Evolutionary conservation across 257 asterid species (phyloP).

Genomic region (Solanum clarkiae): DNA sequence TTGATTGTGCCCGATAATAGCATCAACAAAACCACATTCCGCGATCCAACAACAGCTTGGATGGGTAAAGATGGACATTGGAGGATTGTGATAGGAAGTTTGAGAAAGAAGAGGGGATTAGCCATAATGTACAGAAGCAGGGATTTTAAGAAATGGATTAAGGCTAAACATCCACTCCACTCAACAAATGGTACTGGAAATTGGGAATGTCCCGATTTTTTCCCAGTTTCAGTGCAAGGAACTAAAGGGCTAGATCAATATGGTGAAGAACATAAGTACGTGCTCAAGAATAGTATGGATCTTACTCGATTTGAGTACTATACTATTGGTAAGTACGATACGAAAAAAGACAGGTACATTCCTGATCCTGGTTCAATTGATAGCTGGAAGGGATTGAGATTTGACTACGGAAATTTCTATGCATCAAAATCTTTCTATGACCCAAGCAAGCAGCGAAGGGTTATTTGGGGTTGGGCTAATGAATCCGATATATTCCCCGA

Average conservation of each 20-base stretch:
- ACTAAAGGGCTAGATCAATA: conserved; percentile 15
- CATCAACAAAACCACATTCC: conserved; percentile 23
- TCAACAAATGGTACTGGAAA: conserved; percentile 22
- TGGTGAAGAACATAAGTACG: conserved; percentile 9
- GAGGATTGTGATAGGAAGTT: conserved; percentile 22
- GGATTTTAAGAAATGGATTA: conserved; percentile 29
- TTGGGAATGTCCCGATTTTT: conserved; percentile 51
- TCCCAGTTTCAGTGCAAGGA: conserved; percentile 14
- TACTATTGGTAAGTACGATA: conserved; percentile 24
- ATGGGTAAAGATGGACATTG: conserved; percentile 29
- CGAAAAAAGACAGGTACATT: conserved; percentile 7
- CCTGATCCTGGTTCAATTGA: conserved; percentile 27
- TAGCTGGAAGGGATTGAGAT: conserved; percentile 32
- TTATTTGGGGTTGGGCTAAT: conserved; percentile 45
- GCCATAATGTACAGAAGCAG: conserved; percentile 25
- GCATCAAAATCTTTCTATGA: conserved; percentile 48
- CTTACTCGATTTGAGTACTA: conserved; percentile 32
- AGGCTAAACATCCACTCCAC: conserved; percentile 34
- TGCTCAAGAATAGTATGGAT: conserved; percentile 30
- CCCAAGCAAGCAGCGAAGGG: conserved; percentile 21
- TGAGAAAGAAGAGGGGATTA: conserved; percentile 9
- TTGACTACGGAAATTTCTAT: conserved; percentile 39
- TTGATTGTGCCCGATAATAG: conserved; percentile 5
- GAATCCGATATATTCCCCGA: conserved; percentile 17
- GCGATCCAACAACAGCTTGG: conserved; percentile 58